phyloP scores from a whole-genome alignment of 495 filamentous ascomycete genomes.

The Rhypophila decipiens region DNA sequence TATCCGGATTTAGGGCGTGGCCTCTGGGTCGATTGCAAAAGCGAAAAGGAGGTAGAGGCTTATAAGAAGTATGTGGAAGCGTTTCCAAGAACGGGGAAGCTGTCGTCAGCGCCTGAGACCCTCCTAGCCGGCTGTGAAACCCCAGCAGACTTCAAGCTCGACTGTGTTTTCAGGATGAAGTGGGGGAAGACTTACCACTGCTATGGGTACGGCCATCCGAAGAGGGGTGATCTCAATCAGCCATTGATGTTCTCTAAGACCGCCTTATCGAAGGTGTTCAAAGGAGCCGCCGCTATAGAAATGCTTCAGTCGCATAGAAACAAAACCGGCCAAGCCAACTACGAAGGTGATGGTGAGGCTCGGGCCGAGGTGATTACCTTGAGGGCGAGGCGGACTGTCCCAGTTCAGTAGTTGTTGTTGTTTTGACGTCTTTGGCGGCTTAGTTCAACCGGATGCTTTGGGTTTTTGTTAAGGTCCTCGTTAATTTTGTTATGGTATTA shows the following conservation, averaged over 20 bases:
- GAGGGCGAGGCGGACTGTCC: conserved; percentile 1
- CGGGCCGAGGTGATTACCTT: conserved; percentile 1
- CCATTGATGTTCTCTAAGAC: conserved; percentile 3
- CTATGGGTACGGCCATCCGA: background rate
- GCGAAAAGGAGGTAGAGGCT: conserved; percentile 2
- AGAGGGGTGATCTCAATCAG: background rate
- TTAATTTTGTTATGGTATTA: background rate
- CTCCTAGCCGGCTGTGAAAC: conserved; percentile 1
- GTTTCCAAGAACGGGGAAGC: background rate
- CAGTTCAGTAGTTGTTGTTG: conserved; percentile 5
- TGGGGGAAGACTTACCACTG: background rate
- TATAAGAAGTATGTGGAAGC: background rate
- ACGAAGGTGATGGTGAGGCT: conserved; percentile 1
- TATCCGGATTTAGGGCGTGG: conserved; percentile 1
- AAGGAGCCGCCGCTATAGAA: background rate
- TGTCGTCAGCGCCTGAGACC: background rate
- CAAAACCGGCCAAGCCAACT: conserved; percentile 1
- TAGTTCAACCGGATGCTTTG: conserved; percentile 1
- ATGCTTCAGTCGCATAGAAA: conserved; percentile 1
- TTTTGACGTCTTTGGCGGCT: too few species aligned
- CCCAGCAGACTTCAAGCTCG: conserved; percentile 1
- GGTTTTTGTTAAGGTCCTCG: background rate
- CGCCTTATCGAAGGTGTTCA: conserved; percentile 3
- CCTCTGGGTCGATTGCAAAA: conserved; percentile 4
- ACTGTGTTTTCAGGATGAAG: conserved; percentile 3